Percentiles rank a stretch among this genome's conserved stretches.
phyloP scores from a whole-genome alignment of 176 grass and related monocot genomes.

The Oryza glaberrima region DNA sequence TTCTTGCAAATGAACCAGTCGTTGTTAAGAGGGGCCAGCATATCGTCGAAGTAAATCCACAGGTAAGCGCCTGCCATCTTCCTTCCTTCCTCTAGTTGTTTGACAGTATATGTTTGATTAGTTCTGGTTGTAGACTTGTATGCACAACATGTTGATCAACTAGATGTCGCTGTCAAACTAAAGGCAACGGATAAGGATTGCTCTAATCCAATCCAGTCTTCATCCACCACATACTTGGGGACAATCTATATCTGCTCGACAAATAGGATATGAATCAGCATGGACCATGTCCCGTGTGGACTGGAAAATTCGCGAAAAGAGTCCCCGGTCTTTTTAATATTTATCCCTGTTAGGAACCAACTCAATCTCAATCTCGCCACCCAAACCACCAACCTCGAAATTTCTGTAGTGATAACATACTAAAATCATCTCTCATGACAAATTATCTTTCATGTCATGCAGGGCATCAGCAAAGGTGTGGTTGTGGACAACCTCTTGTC shows the following conservation, averaged over 20 bases:
- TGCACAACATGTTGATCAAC: constrained; percentile 42
- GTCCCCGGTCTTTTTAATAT: background rate
- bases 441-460: constrained; percentile 17
- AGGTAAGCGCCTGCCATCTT: constrained; percentile 60
- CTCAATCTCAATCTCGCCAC: background rate
- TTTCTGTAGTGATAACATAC: background rate
- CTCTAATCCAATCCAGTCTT: constrained; percentile 52
- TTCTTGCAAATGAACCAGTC: constrained; percentile 92
- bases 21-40: constrained; percentile 89
- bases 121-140: constrained; percentile 19
- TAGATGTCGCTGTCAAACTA: constrained; percentile 47
- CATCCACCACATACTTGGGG: constrained; percentile 48
- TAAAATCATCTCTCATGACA: constrained; percentile 1
- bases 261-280: constrained; percentile 50
- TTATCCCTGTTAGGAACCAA: constrained; percentile 17
- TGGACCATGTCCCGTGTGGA: constrained; percentile 45
- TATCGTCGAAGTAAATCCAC: constrained; percentile 91
- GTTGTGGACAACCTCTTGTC: constrained; percentile 71
- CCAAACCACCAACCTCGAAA: constrained; percentile 26
- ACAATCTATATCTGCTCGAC: constrained; percentile 26
- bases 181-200: constrained; percentile 63
- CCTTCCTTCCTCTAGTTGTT: background rate
- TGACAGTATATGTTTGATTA: constrained; percentile 22
- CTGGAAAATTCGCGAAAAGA: constrained; percentile 32
- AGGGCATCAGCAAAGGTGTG: constrained; percentile 97